Evolutionary conservation across 108 stramenopile genomes (phyloP), one percentile per base, ranked within the genome.

Genomic region (Fragilaria crotonensis): DNA sequence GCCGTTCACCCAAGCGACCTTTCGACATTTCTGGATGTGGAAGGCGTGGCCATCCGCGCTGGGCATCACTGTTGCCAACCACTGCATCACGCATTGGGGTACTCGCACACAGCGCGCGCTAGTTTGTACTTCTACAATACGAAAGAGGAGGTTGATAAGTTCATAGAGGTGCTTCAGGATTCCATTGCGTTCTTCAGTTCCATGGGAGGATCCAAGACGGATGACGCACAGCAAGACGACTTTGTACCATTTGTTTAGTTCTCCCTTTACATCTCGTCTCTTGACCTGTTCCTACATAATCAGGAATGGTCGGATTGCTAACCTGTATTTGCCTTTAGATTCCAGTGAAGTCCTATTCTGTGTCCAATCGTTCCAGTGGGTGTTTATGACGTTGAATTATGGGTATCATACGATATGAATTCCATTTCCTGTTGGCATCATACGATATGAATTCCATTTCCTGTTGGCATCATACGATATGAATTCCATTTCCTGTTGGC

Each of bases 61-160:
- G 97, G 97, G 11, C 96, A 97, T 85, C 97, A 98, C 67, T 98
- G 97, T 67, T 93, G 93, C 61, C 96, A 98, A 74, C 95, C 97
- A 3, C 64, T 98, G 61, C 97, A 98, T 70, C 66, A 81, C 4
- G 75, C 81, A 33, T 77, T 91, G 30, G 95, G 93, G 14, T 79
- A 84, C 32, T 78, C 81, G 41, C 93, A 94, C 66, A 87, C 93
- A 21, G 85, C 87, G 0, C 55, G 93, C 48, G 93, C 89, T 7
- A 89, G 87, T 70, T 67, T 88, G 17, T 87, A 89, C 46, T 79
- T 94, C 67, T 94, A 94, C 85, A 94, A 90, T 57, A 89, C 85
- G 25, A 85, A 89, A 69, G 73, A 89, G 70, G 89, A 94, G 55
- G 80, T 94, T 14, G 89, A 94, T 68, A 57, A 58, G 17, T 93